These are phyloP conservation scores for Volvox africanus DNA, from an alignment of 139 green algal species.

Conservation along the genomic window DNA sequence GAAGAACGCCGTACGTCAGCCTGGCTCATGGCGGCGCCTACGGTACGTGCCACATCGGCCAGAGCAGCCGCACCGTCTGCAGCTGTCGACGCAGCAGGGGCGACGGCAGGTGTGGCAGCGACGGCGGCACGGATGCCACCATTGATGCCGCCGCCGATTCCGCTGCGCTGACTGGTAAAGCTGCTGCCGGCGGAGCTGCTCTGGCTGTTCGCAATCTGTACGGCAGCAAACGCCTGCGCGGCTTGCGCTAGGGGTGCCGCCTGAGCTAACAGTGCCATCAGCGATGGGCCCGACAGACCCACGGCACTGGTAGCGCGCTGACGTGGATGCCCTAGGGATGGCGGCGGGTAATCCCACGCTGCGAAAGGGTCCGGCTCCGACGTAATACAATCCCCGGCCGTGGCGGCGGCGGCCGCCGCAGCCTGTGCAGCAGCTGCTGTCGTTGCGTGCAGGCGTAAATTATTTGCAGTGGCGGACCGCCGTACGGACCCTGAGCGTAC, in stretches of 20 bases:
- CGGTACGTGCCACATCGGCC: not conserved
- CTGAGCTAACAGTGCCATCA: slow-evolving; percentile 23
- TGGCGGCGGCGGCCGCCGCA: not conserved
- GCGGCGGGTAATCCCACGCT: slow-evolving; percentile 36
- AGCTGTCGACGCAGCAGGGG: not conserved
- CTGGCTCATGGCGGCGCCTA: not conserved
- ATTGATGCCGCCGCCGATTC: not conserved
- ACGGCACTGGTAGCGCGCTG: not conserved
- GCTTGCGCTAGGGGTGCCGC: slow-evolving; percentile 37
- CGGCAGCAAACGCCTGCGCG: slow-evolving; percentile 19
- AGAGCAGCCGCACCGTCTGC: not conserved
- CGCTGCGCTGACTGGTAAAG: slow-evolving; percentile 32
- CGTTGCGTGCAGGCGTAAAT: slow-evolving; percentile 18
- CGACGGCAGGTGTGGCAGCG: not conserved
- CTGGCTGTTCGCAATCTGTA: slow-evolving; percentile 1
- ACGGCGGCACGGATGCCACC: not conserved
- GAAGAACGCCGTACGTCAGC: not conserved
- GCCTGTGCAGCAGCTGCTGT: slow-evolving; percentile 37
- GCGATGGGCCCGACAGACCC: slow-evolving; percentile 2
- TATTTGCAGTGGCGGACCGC: not conserved
- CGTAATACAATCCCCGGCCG: not conserved
- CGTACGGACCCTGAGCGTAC: not conserved
- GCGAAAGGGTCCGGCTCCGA: slow-evolving; percentile 21
- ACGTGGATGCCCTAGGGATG: not conserved
- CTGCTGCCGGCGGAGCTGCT: not conserved